Conservation (phyloP, 495 filamentous ascomycete genomes). For the Annulohypoxylon stygium region DNA sequence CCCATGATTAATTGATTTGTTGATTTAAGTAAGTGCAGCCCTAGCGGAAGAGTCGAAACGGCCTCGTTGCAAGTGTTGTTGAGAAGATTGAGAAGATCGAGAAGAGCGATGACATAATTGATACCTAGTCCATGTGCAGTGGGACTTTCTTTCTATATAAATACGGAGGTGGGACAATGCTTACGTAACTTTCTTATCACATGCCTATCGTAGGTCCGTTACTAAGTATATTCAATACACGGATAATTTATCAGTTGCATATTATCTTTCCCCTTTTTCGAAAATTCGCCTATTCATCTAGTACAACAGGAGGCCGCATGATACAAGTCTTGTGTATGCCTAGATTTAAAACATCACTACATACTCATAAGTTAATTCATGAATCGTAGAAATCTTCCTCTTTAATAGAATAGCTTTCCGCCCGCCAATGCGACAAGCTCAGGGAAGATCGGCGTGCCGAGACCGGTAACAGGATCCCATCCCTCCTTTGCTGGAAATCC, state of each 20-base stretch:
- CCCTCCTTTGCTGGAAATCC: conserved; percentile 56
- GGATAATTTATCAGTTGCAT: too few relatives aligned
- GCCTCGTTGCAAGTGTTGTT: background rate
- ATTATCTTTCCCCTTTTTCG: background rate
- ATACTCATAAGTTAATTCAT: background rate
- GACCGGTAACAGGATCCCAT: conserved; percentile 63
- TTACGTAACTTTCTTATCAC: background rate
- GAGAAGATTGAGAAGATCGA: background rate
- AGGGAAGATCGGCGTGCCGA: conserved; percentile 55
- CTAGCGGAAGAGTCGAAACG: background rate
- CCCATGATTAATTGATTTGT: conserved; percentile 25
- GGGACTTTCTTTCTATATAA: too few relatives aligned
- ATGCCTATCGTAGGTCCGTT: background rate
- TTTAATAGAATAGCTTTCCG: conserved; percentile 32
- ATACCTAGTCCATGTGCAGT: background rate
- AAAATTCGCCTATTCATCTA: background rate
- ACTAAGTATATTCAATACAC: background rate
- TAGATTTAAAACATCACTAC: conserved; percentile 12
- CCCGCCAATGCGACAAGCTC: conserved; percentile 40
- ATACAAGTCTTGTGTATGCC: background rate
- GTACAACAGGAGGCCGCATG: background rate
- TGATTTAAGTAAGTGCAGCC: background rate
- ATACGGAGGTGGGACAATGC: background rate
- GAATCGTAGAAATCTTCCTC: background rate
- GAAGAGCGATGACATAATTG: conserved; percentile 8